Conservation (phyloP, 305 asterid species). For the Salvia sclarea region DNA sequence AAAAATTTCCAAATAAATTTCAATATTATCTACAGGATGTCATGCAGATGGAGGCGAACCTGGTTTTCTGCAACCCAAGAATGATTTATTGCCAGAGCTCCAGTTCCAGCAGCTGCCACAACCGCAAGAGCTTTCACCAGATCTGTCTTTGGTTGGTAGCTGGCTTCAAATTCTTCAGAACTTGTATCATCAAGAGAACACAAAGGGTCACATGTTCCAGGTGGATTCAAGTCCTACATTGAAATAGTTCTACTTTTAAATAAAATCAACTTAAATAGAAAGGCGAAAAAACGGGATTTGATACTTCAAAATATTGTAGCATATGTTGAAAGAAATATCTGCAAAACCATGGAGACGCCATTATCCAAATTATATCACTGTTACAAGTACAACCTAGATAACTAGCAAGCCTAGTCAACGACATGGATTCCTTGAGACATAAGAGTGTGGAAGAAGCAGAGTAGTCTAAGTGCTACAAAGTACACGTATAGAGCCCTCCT, state of each 20-base stretch:
- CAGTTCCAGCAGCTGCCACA: constrained; percentile 82
- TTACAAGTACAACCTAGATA: too few species aligned
- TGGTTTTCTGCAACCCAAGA: constrained; percentile 97
- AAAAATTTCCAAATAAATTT: too few species aligned
- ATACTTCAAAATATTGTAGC: constrained; percentile 3
- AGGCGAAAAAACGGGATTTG: neutral
- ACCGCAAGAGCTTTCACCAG: constrained; percentile 81
- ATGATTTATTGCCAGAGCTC: constrained; percentile 86
- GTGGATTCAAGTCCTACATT: constrained; percentile 47
- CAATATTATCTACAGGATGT: neutral
- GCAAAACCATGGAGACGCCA: neutral
- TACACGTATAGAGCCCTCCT: too few species aligned
- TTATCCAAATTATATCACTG: constrained; percentile 5
- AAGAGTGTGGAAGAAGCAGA: neutral
- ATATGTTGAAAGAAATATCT: neutral
- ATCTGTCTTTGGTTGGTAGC: constrained; percentile 85
- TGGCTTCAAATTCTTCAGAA: constrained; percentile 71
- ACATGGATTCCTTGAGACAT: neutral
- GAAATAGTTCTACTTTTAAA: constrained; percentile 32
- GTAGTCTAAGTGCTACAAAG: neutral
- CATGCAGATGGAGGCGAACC: constrained; percentile 47
- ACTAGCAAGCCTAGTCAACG: neutral
- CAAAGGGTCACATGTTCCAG: constrained; percentile 90
- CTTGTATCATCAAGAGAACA: constrained; percentile 90
- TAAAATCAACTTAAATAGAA: constrained; percentile 7